Percentiles rank a stretch among this genome's conserved stretches.
These are phyloP conservation scores for Scutellaria baicalensis DNA, from an alignment of 257 asterid species.

Conservation along the genomic window DNA sequence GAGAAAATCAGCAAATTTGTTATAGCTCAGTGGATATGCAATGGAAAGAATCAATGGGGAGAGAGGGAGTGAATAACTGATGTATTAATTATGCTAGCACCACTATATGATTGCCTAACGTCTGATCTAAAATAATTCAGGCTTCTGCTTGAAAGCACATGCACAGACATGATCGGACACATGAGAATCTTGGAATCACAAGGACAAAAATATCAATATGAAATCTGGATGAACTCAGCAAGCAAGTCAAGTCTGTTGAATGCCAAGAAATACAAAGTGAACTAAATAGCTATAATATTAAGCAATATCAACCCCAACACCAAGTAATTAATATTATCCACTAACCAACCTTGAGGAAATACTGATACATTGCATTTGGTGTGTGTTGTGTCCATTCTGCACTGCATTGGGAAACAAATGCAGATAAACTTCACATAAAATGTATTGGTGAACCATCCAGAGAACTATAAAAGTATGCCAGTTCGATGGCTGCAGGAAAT, in stretches of 20 bases:
- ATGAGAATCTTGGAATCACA: background rate
- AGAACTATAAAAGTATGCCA: background rate
- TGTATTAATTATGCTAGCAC: background rate
- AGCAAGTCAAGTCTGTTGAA: background rate
- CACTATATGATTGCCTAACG: background rate
- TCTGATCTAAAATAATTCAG: too few species aligned
- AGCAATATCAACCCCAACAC: background rate
- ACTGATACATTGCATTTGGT: constrained; percentile 87
- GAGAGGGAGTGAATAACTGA: background rate
- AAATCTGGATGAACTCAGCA: background rate
- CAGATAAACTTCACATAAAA: background rate
- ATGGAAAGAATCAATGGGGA: background rate
- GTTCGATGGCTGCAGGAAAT: background rate
- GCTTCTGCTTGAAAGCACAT: too few species aligned
- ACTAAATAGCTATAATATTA: background rate
- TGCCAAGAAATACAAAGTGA: background rate
- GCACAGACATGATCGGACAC: background rate
- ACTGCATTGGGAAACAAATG: constrained; percentile 39
- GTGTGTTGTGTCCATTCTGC: constrained; percentile 75
- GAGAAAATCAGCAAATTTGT: background rate
- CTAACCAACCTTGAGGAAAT: constrained; percentile 95
- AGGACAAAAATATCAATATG: background rate
- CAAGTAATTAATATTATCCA: background rate
- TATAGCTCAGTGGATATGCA: background rate
- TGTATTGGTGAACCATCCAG: background rate